phyloP scores from a whole-genome alignment of 257 asterid species.

The Penstemon barbatus region DNA sequence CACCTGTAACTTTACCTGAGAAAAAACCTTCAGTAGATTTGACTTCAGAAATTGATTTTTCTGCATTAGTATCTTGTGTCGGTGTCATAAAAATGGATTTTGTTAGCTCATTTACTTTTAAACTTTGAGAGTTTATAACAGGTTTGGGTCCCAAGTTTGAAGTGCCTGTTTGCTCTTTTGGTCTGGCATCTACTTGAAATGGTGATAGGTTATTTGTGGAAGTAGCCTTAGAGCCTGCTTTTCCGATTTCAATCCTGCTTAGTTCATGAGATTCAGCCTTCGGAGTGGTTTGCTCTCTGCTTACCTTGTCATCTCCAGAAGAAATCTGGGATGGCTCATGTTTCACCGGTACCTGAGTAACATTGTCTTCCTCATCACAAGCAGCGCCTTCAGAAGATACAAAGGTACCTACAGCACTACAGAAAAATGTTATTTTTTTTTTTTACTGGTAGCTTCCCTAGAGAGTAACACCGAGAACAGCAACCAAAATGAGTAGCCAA shows the following conservation, averaged over 20 bases:
- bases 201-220: conserved; percentile 30
- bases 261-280: conserved; percentile 29
- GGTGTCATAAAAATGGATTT: conserved; percentile 22
- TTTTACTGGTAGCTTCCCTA: conserved; percentile 18
- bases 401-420: conserved; percentile 59
- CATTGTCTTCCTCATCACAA: conserved; percentile 50
- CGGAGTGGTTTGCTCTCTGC: conserved; percentile 29
- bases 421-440: conserved; percentile 28
- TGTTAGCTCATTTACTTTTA: conserved; percentile 37
- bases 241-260: conserved; percentile 31
- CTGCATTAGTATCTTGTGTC: conserved; percentile 36
- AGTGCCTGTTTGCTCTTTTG: conserved; percentile 32
- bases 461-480: conserved; percentile 21
- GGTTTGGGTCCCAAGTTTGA: conserved; percentile 37
- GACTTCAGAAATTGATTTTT: conserved; percentile 41
- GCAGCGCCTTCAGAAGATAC: conserved; percentile 39
- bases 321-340: conserved; percentile 37
- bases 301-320: conserved; percentile 33
- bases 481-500: conserved; percentile 8
- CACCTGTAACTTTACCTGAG: conserved; percentile 38
- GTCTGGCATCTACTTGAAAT: conserved; percentile 28
- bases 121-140: conserved; percentile 29
- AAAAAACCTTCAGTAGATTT: conserved; percentile 36
- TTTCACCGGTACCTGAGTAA: conserved; percentile 32
- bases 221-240: conserved; percentile 32